phyloP scores from a whole-genome alignment of 352 stramenopile species.

The Pythium dissimile region DNA sequence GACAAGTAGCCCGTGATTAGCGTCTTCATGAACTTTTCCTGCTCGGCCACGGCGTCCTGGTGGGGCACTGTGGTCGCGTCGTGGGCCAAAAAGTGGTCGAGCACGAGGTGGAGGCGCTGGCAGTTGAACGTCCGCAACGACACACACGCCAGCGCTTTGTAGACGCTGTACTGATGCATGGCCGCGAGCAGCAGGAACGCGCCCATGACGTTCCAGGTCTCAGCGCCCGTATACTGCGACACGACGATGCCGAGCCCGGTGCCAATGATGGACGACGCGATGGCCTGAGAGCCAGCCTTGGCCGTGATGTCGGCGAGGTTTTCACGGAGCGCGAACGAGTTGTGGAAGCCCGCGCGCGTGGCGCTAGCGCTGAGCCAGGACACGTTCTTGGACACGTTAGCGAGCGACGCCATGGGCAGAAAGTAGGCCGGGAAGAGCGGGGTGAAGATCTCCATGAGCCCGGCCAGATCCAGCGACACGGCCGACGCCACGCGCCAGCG shows the following conservation, averaged over 20 bases:
- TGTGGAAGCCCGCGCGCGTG: conserved; percentile 93
- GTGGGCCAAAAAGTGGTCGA: conserved; percentile 37
- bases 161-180: conserved; percentile 56
- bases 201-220: conserved; percentile 41
- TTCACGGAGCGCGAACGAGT: conserved; percentile 82
- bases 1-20: conserved; percentile 50
- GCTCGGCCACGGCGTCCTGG: conserved; percentile 32
- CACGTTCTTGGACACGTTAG: conserved; percentile 95
- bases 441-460: conserved; percentile 91
- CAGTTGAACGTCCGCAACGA: conserved; percentile 67
- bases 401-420: conserved; percentile 85
- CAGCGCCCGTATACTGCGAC: conserved; percentile 52
- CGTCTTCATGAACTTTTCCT: conserved; percentile 56
- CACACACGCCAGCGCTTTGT: conserved; percentile 53
- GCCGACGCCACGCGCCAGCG: conserved; percentile 91
- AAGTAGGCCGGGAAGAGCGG: conserved; percentile 80
- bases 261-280: conserved; percentile 88
- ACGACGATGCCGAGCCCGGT: conserved; percentile 64
- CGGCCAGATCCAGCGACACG: conserved; percentile 88
- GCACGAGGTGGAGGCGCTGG: conserved; percentile 56
- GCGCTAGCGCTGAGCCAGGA: conserved; percentile 93
- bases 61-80: conserved; percentile 11
- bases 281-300: conserved; percentile 93
- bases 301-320: conserved; percentile 97
- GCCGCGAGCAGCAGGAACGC: conserved; percentile 52